Percentiles rank a stretch among this genome's conserved stretches.
These are phyloP conservation scores for Ceratocystis papillata DNA, from an alignment of 2,329 filamentous ascomycete genomes.

Conservation along the genomic window DNA sequence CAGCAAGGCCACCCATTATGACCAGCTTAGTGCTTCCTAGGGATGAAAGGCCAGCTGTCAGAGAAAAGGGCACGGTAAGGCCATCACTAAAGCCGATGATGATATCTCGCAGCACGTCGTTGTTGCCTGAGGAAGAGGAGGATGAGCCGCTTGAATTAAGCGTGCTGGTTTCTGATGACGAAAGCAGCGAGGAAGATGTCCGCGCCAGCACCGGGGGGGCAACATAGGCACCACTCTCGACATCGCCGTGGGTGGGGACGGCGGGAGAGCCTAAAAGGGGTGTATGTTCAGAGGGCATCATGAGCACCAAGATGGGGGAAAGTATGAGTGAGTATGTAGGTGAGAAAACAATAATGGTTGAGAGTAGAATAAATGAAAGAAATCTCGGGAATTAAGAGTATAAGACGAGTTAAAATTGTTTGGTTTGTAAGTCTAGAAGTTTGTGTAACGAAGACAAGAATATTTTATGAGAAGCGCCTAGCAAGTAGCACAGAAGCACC, in stretches of 20 bases:
- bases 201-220: not conserved
- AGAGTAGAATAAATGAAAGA: not conserved
- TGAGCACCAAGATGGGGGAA: not conserved
- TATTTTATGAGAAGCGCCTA: too few species aligned
- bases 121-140: conserved; percentile 32
- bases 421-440: not conserved
- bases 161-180: conserved; percentile 23
- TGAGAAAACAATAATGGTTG: not conserved
- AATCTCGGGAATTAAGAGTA: not conserved
- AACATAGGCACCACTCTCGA: conserved; percentile 14
- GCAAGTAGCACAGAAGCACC: too few species aligned
- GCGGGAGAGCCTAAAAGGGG: conserved; percentile 15
- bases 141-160: conserved; percentile 17
- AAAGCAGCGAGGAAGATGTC: conserved; percentile 25
- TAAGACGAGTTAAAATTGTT: too few species aligned
- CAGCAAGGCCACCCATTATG: conserved; percentile 61
- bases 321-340: not conserved
- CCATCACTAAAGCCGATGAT: conserved; percentile 71
- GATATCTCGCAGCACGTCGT: conserved; percentile 47
- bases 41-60: conserved; percentile 61
- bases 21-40: conserved; percentile 55
- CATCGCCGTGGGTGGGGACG: conserved; percentile 3
- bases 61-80: conserved; percentile 67
- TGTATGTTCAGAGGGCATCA: conserved; percentile 14
- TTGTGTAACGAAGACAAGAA: not conserved